Base-by-base conservation (phyloP, 140 eudicot species). In the Anethum foeniculum region DNA sequence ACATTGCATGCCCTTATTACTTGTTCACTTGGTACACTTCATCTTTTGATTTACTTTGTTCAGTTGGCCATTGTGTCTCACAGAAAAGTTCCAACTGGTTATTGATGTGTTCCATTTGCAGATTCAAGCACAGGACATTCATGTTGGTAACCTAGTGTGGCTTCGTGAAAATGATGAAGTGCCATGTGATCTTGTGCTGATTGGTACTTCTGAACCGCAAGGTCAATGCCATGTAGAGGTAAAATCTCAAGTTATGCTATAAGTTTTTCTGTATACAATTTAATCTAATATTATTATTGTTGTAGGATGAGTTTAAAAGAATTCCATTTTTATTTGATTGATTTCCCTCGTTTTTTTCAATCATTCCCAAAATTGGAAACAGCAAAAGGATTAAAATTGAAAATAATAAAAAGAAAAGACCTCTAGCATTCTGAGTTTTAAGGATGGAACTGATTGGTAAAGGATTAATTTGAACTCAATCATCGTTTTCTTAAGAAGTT, bases 151-250 rank as follows among this genome's bases (percentile, higher is more conserved):
- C 83, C 79, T 95, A 76, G 97, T 95, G 51, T 95, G 99, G 99
- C 92, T 95, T 27, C 97, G 93, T 79, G 97, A 95, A 84, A 95
- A 95, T 83, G 99, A 95, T 87, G 99, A 95, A 90, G 95, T 92
- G 83, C 99, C 99, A 69, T 95, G 97, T 87, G 99, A 95, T 87
- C 93, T 95, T 32, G 88, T 95, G 75, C 84, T 95, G 69, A 90
- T 95, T 77, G 99, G 99, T 80, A 89, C 97, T 44, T 91, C 97
- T 11, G 99, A 95, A 81, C 89, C 97, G 74, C 97, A 84, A 85
- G 99, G 99, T 49, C 88, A 92, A 68, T 95, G 99, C 79, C 91
- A 95, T 81, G 90, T 95, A 43, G 99, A 95, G 97, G 99, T 95
- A 83, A 87, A 60, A 79, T 83, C 62, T 18, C 79, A 32, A 74